These are phyloP conservation scores for Selenicereus undatus DNA, from an alignment of 148 eudicot species.

Conservation along the genomic window DNA sequence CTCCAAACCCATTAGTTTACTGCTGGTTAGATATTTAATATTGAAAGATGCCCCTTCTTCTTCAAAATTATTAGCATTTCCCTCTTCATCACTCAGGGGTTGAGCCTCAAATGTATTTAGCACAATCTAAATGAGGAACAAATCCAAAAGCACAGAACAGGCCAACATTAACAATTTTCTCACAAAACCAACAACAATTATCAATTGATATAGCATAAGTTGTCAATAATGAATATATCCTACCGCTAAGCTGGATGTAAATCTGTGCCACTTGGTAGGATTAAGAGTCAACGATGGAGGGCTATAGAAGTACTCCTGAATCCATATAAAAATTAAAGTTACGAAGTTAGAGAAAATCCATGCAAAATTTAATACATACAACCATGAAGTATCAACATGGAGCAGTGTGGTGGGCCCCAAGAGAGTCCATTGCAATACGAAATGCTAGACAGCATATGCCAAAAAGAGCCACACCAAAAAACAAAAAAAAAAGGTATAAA, in stretches of 20 bases:
- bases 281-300: conserved; percentile 64
- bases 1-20: conserved; percentile 98
- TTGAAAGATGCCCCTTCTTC: conserved; percentile 87
- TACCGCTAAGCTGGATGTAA: conserved; percentile 83
- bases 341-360: not conserved
- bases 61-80: conserved; percentile 78
- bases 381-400: not conserved
- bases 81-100: conserved; percentile 96
- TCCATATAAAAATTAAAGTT: not conserved
- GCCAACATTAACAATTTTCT: not conserved
- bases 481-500: not conserved
- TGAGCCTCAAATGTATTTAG: conserved; percentile 93
- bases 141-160: conserved; percentile 1
- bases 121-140: conserved; percentile 59
- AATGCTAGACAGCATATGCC: not conserved
- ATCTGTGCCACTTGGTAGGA: conserved; percentile 82
- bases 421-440: not conserved
- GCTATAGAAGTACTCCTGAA: conserved; percentile 83
- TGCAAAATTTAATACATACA: conserved; percentile 1
- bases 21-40: conserved; percentile 96
- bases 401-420: not conserved
- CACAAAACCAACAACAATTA: not conserved
- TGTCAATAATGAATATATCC: not conserved
- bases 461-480: not conserved
- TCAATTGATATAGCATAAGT: not conserved